Conservation (phyloP, 2,329 filamentous ascomycete species). For the Pezicula radicicola region DNA sequence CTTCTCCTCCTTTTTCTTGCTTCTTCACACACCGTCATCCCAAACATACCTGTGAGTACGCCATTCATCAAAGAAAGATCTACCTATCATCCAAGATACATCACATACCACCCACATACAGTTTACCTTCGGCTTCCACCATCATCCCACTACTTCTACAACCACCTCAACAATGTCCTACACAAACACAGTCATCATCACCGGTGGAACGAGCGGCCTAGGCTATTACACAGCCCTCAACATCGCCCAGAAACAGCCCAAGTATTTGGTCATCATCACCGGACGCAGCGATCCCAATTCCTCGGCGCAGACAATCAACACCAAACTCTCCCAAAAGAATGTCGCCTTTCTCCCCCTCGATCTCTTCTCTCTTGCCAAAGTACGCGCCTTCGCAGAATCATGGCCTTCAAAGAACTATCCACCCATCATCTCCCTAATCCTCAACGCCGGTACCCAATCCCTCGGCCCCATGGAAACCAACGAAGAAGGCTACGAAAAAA, state of each 20-base stretch:
- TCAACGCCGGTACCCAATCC: constrained; percentile 47
- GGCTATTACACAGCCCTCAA: constrained; percentile 38
- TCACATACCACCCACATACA: too few relatives aligned
- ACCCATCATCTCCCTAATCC: constrained; percentile 40
- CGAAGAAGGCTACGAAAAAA: constrained; percentile 40
- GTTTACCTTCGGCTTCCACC: too few relatives aligned
- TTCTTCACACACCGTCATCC: too few relatives aligned
- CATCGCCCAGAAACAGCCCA: constrained; percentile 37
- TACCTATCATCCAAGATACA: too few relatives aligned
- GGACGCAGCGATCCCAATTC: constrained; percentile 39
- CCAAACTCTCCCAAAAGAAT: constrained; percentile 35
- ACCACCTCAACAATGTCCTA: not conserved
- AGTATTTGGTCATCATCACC: constrained; percentile 38
- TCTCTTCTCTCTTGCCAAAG: constrained; percentile 34
- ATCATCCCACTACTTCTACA: too few relatives aligned
- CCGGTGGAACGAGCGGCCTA: constrained; percentile 41
- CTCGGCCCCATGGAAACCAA: constrained; percentile 31
- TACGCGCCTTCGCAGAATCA: constrained; percentile 38
- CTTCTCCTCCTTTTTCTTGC: too few relatives aligned
- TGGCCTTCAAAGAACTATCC: constrained; percentile 33
- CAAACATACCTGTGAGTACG: too few relatives aligned
- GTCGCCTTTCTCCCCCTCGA: constrained; percentile 40
- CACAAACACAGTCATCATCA: constrained; percentile 33
- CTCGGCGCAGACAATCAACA: constrained; percentile 41
- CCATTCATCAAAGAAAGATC: too few relatives aligned